Base-by-base conservation (phyloP, 768 basidiomycete genomes). In the Suillus luteus region DNA sequence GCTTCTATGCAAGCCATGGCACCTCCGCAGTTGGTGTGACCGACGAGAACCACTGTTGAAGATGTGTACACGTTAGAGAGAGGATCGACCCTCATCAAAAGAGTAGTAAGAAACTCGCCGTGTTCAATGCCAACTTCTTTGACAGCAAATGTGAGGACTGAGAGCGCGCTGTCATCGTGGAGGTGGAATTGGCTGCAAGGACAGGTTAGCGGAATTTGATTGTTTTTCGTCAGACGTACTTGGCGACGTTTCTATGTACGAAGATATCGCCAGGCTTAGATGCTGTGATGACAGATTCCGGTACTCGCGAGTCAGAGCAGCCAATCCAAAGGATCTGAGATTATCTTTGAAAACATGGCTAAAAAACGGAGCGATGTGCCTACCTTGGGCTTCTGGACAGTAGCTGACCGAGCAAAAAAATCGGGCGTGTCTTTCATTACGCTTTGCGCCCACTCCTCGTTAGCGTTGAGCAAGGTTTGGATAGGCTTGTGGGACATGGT, bases 231-330 rank as follows among this genome's bases (percentile, higher is more conserved):
- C 14, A 15, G 55, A 76, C 87, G 63, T 67, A 92, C 89, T 96
- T 96, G 31, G 94, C 95, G 66, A 96, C 87, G 75, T 96, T 96
- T 58, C 95, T 81, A 77, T 94, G 88, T 37, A 91, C 90, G 68
- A 96, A 96, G 62, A 96, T 86, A 51, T 93, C 92, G 59, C 95
- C 95, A 0, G 95, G 95, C 64, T 82, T 83, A 43, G 87, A 81
- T 38, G 81, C 87, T 6, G 90, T 88, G 66, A 93, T 75, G 67
- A 92, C 85, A 22, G 86, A 85, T 73, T 95, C 94, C 35, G 94
- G 93, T 1, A 95, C 93, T 66, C 95, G 83, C 14, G 93, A 95
- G 77, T 96, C 95, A 38, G 92, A 83, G 72, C 91, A 93, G 59
- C 91, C 90, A 72, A 93, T 86, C 90, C 90, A 93, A 69, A 92